phyloP scores from a whole-genome alignment of 2,329 filamentous ascomycete species.

The Fusarium praegraminearum region DNA sequence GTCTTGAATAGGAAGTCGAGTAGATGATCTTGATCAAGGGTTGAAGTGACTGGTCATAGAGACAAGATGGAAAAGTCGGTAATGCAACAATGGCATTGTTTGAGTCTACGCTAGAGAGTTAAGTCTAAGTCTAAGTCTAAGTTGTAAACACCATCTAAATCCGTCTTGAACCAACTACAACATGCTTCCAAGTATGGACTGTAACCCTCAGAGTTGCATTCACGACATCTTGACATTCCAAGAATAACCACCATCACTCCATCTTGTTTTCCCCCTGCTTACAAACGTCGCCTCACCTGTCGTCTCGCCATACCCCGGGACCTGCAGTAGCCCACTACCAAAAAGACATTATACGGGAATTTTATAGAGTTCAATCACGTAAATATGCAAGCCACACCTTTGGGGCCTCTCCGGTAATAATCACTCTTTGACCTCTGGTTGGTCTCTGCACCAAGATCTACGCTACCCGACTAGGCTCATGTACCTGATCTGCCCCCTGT shows the following conservation, averaged over 20 bases:
- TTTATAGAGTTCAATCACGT: background rate
- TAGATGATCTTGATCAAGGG: background rate
- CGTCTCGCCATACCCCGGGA: slow-evolving; percentile 14
- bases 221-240: background rate
- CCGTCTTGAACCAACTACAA: background rate
- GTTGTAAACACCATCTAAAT: background rate
- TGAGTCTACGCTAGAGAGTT: no score
- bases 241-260: background rate
- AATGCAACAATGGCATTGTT: background rate
- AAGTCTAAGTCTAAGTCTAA: no score
- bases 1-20: background rate
- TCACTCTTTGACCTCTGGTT: background rate
- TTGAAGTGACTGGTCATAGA: background rate
- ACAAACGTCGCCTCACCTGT: background rate
- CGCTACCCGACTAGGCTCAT: slow-evolving; percentile 4
- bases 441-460: slow-evolving; percentile 2
- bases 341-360: background rate
- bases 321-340: slow-evolving; percentile 38
- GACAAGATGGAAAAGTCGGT: background rate
- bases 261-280: background rate
- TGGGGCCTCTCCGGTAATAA: background rate
- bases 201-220: background rate
- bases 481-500: background rate
- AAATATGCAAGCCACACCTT: slow-evolving; percentile 20
- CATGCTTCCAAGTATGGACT: background rate